A percentile compares a stretch with the other conserved stretches of the same genome.
These are phyloP conservation scores for Chlamydomonas asymmetrica DNA, from an alignment of 139 green algal species.

Conservation along the genomic window DNA sequence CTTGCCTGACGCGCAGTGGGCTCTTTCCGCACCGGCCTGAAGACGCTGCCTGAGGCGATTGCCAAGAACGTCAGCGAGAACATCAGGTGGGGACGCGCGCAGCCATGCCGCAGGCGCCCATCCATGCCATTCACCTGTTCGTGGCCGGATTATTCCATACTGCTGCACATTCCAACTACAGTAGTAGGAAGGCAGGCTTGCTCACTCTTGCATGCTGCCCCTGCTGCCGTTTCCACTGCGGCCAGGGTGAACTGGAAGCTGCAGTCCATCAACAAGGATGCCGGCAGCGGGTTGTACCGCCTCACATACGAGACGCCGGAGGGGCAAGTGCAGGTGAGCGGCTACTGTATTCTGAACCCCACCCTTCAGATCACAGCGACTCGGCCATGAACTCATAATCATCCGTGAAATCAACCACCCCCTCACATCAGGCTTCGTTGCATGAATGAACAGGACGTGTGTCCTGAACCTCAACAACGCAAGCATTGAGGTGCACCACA, in stretches of 20 bases:
- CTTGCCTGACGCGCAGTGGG: constrained; percentile 73
- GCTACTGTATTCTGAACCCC: no score
- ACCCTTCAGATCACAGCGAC: no score
- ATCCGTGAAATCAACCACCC: no score
- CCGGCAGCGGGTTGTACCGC: constrained; percentile 30
- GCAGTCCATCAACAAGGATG: constrained; percentile 56
- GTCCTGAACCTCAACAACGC: no score
- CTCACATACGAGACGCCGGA: constrained; percentile 90
- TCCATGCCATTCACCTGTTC: background rate
- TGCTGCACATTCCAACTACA: no score
- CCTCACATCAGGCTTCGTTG: no score
- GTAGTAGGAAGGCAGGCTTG: no score
- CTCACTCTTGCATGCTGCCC: background rate
- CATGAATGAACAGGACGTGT: no score
- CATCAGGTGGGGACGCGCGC: constrained; percentile 37
- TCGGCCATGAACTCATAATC: no score
- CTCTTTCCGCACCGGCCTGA: constrained; percentile 89
- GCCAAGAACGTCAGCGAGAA: constrained; percentile 63
- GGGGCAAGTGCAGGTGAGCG: constrained; percentile 45
- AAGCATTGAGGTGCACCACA: no score
- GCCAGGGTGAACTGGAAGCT: constrained; percentile 88
- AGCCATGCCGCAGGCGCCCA: background rate
- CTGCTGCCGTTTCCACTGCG: background rate
- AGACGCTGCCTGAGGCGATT: constrained; percentile 91
- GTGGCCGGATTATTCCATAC: no score